Evolutionary conservation across 163 green algal genomes (phyloP).

Genomic region (Prototheca cutis): DNA sequence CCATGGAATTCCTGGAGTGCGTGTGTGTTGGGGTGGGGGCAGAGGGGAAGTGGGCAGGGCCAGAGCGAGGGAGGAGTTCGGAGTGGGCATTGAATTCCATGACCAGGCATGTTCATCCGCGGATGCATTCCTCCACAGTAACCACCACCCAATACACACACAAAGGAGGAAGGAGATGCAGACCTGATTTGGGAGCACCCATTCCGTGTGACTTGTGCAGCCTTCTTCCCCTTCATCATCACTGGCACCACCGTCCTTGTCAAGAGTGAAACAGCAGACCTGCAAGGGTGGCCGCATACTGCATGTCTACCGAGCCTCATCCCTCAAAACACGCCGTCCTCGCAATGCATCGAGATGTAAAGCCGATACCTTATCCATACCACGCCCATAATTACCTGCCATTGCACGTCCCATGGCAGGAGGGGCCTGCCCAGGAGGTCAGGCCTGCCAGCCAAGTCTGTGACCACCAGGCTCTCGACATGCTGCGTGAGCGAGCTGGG

Average conservation of each 20-base stretch:
- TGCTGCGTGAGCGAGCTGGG: constrained; percentile 4
- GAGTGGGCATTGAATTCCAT: too few species aligned
- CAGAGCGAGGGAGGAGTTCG: too few species aligned
- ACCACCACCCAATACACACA: too few species aligned
- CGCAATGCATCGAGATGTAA: background rate
- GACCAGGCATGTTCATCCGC: too few species aligned
- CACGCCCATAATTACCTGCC: constrained; percentile 9
- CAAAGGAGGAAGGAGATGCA: background rate
- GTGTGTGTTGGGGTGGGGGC: too few species aligned
- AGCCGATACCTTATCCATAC: too few species aligned
- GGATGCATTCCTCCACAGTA: background rate
- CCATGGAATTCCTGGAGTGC: constrained; percentile 35
- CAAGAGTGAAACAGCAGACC: constrained; percentile 26
- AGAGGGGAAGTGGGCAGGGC: too few species aligned
- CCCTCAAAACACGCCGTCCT: too few species aligned
- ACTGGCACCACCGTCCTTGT: constrained; percentile 40
- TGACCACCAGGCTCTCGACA: constrained; percentile 2
- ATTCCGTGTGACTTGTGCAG: constrained; percentile 56
- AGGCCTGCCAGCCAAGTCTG: constrained; percentile 3
- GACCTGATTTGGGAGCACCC: constrained; percentile 50
- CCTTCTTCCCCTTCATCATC: constrained; percentile 53
- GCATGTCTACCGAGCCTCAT: too few species aligned
- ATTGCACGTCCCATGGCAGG: constrained; percentile 19
- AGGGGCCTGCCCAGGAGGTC: constrained; percentile 1
- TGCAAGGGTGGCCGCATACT: background rate